phyloP scores from a whole-genome alignment of 345 rosid genomes.

The Viola odorata region DNA sequence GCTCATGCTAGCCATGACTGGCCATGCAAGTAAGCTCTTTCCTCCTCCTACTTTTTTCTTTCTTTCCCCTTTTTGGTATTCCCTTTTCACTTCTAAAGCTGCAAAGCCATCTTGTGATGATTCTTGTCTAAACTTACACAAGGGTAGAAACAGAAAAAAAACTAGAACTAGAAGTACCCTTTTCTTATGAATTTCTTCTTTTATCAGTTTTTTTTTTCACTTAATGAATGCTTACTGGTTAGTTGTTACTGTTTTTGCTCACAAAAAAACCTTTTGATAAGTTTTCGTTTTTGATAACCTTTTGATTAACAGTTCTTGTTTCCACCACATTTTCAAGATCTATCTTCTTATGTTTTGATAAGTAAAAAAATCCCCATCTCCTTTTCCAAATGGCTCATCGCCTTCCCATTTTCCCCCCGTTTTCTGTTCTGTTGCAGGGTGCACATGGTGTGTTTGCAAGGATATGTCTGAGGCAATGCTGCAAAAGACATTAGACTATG shows the following conservation, averaged over 20 bases:
- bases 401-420: no score
- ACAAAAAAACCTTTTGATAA: not conserved
- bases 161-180: no score
- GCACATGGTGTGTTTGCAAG: slow-evolving; percentile 86
- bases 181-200: not conserved
- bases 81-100: not conserved
- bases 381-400: not conserved
- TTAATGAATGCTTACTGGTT: not conserved
- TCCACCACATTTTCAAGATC: no score
- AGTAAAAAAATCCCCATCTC: no score
- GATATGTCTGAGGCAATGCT: slow-evolving; percentile 44
- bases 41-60: not conserved
- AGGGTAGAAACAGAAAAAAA: no score
- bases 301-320: no score
- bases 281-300: not conserved
- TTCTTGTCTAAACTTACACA: no score
- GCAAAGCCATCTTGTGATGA: no score
- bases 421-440: slow-evolving; percentile 27
- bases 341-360: not conserved
- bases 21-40: slow-evolving; percentile 20
- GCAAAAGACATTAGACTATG: slow-evolving; percentile 80
- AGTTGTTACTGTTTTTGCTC: not conserved
- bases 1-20: slow-evolving; percentile 22
- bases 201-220: not conserved
- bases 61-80: not conserved